phyloP scores from a whole-genome alignment of 2,329 filamentous ascomycete genomes.

The Ophiosphaerella narmari region DNA sequence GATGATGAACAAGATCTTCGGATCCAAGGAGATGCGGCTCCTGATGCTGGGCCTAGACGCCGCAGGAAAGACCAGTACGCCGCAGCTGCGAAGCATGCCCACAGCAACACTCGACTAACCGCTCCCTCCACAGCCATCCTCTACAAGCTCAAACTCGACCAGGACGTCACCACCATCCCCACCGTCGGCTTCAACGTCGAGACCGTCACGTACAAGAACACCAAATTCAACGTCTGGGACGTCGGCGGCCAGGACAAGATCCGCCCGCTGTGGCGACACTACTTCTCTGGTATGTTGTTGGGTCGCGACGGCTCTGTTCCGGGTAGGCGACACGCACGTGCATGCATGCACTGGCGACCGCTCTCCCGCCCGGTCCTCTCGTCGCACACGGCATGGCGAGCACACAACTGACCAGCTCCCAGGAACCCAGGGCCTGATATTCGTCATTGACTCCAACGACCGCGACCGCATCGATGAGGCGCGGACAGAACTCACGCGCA shows the following conservation, averaged over 20 bases:
- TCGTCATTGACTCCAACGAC: conserved; percentile 99
- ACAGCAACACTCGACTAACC: conserved; percentile 15
- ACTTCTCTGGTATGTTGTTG: conserved; percentile 78
- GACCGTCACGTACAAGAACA: conserved; percentile 99
- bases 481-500: conserved; percentile 93
- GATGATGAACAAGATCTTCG: conserved; percentile 98
- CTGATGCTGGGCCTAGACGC: conserved; percentile 97
- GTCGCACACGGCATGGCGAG: neutral
- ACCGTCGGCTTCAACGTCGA: conserved; percentile 99
- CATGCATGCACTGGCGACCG: conserved; percentile 18
- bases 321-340: conserved; percentile 37
- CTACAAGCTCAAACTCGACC: conserved; percentile 99
- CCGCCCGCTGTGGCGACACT: conserved; percentile 98
- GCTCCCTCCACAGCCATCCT: conserved; percentile 68
- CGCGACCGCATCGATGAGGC: conserved; percentile 97
- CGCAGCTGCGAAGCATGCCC: neutral
- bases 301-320: conserved; percentile 24
- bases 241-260: conserved; percentile 99
- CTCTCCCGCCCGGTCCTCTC: conserved; percentile 8
- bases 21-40: conserved; percentile 97
- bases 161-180: conserved; percentile 98
- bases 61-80: conserved; percentile 86
- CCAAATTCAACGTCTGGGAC: conserved; percentile 99
- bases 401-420: conserved; percentile 10
- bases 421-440: conserved; percentile 98